Evolutionary conservation across 2,329 filamentous ascomycete species (phyloP).

Genomic region (Stenocarpella maydis): DNA sequence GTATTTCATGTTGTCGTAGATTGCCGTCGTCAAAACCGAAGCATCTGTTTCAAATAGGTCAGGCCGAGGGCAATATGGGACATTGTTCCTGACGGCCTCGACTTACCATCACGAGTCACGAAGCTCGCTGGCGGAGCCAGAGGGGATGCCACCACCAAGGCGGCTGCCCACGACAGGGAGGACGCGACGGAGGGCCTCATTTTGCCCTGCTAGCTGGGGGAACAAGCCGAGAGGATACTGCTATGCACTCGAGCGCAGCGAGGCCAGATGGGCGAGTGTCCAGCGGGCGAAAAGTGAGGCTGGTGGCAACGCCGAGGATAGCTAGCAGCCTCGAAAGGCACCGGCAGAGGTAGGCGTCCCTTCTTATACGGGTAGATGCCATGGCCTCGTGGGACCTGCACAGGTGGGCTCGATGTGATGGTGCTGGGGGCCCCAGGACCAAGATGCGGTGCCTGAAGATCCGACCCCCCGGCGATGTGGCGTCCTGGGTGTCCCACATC

Average conservation of each 20-base stretch:
- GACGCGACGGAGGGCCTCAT: constrained; percentile 32
- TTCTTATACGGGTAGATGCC: constrained; percentile 15
- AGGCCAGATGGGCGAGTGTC: neutral
- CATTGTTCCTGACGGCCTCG: neutral
- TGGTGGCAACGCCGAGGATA: neutral
- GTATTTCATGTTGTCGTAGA: constrained; percentile 53
- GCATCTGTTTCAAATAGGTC: constrained; percentile 29
- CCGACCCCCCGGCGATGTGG: constrained; percentile 8
- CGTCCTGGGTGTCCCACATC: neutral
- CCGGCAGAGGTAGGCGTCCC: neutral
- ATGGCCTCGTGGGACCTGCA: constrained; percentile 5
- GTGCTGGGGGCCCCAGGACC: neutral
- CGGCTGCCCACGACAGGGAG: constrained; percentile 22
- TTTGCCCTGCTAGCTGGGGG: constrained; percentile 1
- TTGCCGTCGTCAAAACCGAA: constrained; percentile 41
- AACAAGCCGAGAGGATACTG: too few relatives aligned
- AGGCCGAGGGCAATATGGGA: constrained; percentile 15
- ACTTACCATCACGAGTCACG: constrained; percentile 29
- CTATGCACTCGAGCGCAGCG: neutral
- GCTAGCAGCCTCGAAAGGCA: neutral
- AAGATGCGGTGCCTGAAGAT: constrained; percentile 23
- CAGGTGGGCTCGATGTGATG: neutral
- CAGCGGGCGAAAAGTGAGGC: neutral
- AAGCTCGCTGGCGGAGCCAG: neutral
- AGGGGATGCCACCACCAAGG: constrained; percentile 30